Evolutionary conservation across 176 grass and related monocot species (phyloP).

Genomic region (Avena insularis): DNA sequence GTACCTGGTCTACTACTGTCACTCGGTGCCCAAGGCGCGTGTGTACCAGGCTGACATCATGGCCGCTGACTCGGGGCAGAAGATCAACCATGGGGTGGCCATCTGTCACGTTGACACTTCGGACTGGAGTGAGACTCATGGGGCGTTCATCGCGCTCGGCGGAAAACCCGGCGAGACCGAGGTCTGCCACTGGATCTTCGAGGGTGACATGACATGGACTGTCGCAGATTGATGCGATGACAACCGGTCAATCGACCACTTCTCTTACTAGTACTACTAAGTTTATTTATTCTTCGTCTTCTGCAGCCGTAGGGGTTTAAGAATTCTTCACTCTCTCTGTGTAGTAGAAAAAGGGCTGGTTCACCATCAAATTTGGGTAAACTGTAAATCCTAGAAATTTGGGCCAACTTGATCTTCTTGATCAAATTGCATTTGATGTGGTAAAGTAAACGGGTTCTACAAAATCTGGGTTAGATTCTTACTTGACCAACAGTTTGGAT

Average conservation of each 20-base stretch:
- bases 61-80: conserved; percentile 20
- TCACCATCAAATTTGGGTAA: conserved; percentile 32
- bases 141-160: conserved; percentile 66
- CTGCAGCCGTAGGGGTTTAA: conserved; percentile 41
- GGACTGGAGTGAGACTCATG: conserved; percentile 69
- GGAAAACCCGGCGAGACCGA: conserved; percentile 74
- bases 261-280: background rate
- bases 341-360: conserved; percentile 43
- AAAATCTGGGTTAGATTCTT: conserved; percentile 43
- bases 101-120: conserved; percentile 93
- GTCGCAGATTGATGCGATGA: conserved; percentile 50
- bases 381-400: conserved; percentile 52
- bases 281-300: conserved; percentile 14
- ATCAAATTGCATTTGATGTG: conserved; percentile 43
- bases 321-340: conserved; percentile 36
- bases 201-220: conserved; percentile 92
- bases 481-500: background rate
- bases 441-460: conserved; percentile 25
- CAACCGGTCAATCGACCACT: conserved; percentile 19
- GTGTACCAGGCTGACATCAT: conserved; percentile 80
- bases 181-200: conserved; percentile 93
- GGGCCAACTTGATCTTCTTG: conserved; percentile 45
- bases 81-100: conserved; percentile 74
- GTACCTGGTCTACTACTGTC: conserved; percentile 92
- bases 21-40: conserved; percentile 77